Conservation (phyloP, 78 protist genomes). For the Tieghemostelium lacteum region DNA sequence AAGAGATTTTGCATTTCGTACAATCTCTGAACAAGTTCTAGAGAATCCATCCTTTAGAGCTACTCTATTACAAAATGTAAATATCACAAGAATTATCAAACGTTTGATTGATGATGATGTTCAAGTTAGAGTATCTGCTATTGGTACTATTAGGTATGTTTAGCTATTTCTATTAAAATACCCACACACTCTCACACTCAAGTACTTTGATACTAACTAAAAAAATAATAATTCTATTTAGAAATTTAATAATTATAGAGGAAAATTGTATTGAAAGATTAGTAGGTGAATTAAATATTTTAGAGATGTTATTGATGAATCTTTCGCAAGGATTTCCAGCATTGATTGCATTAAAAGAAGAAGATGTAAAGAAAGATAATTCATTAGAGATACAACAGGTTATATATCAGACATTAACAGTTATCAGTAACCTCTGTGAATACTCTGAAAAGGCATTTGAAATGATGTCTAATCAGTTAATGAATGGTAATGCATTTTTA, state of each 20-base stretch:
- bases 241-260: conserved; percentile 12
- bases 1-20: conserved; percentile 54
- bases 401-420: conserved; percentile 28
- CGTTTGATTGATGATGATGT: conserved; percentile 10
- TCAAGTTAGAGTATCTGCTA: conserved; percentile 54
- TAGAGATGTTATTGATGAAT: conserved; percentile 9
- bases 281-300: too few relatives aligned
- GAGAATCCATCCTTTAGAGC: conserved; percentile 4
- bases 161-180: neutral
- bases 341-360: conserved; percentile 2
- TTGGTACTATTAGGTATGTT: conserved; percentile 59
- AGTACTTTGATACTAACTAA: neutral
- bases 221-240: neutral
- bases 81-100: neutral
- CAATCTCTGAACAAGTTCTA: conserved; percentile 29
- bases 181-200: neutral
- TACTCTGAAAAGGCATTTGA: conserved; percentile 38
- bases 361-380: conserved; percentile 1
- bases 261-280: conserved; percentile 6
- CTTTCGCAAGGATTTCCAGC: neutral
- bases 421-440: conserved; percentile 61
- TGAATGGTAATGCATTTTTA: neutral
- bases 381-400: conserved; percentile 58
- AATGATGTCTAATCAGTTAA: conserved; percentile 3
- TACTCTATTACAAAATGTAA: neutral